Evolutionary conservation across 495 filamentous ascomycete genomes (phyloP), one percentile per base, ranked within the genome.

Genomic region (Eremomyces bilateralis): DNA sequence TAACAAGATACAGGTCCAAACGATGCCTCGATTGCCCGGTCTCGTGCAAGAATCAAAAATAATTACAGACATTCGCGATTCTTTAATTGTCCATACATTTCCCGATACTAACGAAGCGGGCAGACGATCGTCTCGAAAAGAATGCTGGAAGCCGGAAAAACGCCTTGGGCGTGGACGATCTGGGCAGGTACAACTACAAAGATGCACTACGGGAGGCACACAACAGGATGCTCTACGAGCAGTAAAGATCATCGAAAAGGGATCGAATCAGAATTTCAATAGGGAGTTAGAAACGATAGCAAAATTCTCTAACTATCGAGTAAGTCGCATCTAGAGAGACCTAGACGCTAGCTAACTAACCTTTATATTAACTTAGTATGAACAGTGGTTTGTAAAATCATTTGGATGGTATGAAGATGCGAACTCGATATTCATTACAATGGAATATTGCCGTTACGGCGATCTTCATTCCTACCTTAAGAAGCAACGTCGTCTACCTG

Each of bases 371-470:
- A 22, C 12, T 6, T 15, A 42, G 40, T 42, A 42, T 28, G 28
- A 30, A 2, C 35, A 29, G 20, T 38, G 35, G 15, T 42, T 42
- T 20, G 40, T 42, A 17, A 21, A 28, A 29, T 38, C 40, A 3
- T 38, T 42, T n/a, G 40, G 40, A 3, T 42, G 40, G 40, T 42
- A 33, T 22, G 29, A 38, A 34, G n/a, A 10, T 18, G 17, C 20
- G 5, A 22, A 34, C 29, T 17, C 20, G 3, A 16, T 42, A 3
- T 38, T 20, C 21, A 38, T 42, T 16, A 29, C 40, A 1, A 42
- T 42, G 40, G 40, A 42, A 17, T 42, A 38, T 32, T 19, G 35
- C 8, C 12, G 18, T 8, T 15, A 19, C 2, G 40, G 40, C 20
- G 40, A 42, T 21, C 17, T 42, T 3, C 21, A 38, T 4, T n/a